These are phyloP conservation scores for Pseudocercospora vitis DNA, from an alignment of 2,329 filamentous ascomycete species.

Conservation along the genomic window DNA sequence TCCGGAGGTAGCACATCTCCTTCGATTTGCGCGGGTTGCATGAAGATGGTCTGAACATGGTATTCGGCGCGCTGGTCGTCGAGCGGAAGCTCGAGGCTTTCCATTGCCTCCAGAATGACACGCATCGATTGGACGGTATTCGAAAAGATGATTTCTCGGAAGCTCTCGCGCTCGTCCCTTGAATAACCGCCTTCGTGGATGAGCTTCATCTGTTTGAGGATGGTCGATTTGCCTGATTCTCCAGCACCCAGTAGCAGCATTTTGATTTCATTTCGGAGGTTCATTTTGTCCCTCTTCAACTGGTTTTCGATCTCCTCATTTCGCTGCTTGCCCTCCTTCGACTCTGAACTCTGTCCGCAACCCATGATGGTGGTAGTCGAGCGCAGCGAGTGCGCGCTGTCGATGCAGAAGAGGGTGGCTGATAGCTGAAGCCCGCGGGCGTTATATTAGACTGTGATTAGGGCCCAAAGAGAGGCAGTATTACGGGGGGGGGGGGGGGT, in stretches of 20 bases:
- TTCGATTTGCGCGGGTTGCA: constrained; percentile 96
- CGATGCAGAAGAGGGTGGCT: background rate
- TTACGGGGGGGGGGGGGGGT: too few relatives aligned
- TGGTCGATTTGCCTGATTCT: constrained; percentile 95
- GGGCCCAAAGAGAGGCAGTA: too few relatives aligned
- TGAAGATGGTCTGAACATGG: constrained; percentile 97
- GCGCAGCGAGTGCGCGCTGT: constrained; percentile 19
- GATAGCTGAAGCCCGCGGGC: background rate
- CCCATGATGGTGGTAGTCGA: constrained; percentile 73
- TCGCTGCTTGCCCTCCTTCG: constrained; percentile 99
- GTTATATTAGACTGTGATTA: constrained; percentile 1
- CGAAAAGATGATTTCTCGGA: constrained; percentile 72
- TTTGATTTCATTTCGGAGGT: constrained; percentile 99
- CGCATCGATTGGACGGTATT: constrained; percentile 71
- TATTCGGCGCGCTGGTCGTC: constrained; percentile 93
- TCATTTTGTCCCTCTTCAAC: constrained; percentile 96
- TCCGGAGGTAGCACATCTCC: constrained; percentile 91
- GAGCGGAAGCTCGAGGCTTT: constrained; percentile 73
- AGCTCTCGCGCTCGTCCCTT: constrained; percentile 73
- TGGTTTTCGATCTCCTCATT: constrained; percentile 99
- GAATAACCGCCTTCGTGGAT: constrained; percentile 99
- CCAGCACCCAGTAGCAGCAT: constrained; percentile 98
- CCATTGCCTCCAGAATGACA: constrained; percentile 69
- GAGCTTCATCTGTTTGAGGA: constrained; percentile 97
- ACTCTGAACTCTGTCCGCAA: constrained; percentile 99